Conservation (phyloP, 495 filamentous ascomycete species). For the Penicillium cataractarum region DNA sequence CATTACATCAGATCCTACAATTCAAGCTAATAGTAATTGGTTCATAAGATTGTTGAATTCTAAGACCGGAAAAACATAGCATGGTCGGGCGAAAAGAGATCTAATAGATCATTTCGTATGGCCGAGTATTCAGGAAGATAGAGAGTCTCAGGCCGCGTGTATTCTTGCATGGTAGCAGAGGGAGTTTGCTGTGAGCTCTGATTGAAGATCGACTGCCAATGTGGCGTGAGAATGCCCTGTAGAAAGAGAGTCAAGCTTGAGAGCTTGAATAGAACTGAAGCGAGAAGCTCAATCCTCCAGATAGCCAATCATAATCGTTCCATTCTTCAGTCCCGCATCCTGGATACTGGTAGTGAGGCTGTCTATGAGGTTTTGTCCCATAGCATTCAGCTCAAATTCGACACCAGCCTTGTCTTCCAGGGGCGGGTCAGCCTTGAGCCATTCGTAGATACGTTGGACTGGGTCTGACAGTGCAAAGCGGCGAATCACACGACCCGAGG, state of each 20-base stretch:
- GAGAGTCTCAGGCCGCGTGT: not conserved
- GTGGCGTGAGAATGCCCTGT: not conserved
- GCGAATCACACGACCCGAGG: conserved; percentile 78
- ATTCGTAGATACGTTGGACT: conserved; percentile 87
- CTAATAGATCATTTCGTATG: conserved; percentile 2
- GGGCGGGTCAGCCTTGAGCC: conserved; percentile 81
- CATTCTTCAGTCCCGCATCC: conserved; percentile 86
- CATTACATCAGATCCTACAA: not conserved
- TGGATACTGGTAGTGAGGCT: conserved; percentile 70
- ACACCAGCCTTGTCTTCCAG: conserved; percentile 74
- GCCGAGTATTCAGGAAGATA: not conserved
- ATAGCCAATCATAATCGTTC: conserved; percentile 91
- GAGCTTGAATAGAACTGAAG: not conserved
- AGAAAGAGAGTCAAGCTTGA: not conserved
- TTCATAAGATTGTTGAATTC: not conserved
- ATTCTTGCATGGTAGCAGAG: not conserved
- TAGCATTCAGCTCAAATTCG: conserved; percentile 80
- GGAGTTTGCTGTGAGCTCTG: not conserved
- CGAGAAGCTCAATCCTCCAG: conserved; percentile 59
- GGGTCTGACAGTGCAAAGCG: conserved; percentile 79
- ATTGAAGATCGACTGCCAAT: not conserved
- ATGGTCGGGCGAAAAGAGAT: not conserved
- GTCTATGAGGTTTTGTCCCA: conserved; percentile 82
- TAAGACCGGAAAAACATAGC: not conserved
- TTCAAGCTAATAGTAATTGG: not conserved